Evolutionary conservation across 164 flowering plant genomes (phyloP), one percentile per base, ranked within the genome.

Genomic region (Cinnamomum chago): DNA sequence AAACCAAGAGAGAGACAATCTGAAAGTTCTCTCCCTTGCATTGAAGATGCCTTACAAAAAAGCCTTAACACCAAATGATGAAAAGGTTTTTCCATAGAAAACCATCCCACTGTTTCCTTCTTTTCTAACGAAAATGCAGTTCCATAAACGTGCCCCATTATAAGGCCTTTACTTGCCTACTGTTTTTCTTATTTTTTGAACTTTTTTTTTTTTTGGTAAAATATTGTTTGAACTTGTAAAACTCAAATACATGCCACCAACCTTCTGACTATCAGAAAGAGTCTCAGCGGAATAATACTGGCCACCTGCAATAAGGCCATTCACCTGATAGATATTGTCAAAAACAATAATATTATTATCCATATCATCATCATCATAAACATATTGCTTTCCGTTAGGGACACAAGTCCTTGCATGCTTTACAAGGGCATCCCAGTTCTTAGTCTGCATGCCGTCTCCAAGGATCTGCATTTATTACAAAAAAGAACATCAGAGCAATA

Each of bases 361-460:
- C 17, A 84, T 69, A 65, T 91, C 93, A 80, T 90, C 96, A 68
- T 88, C 80, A 81, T 71, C 71, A 66, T 76, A 76, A 12, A 76
- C 71, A 85, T 90, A 95, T 70, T 82, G 90, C 76, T 88, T 95
- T 77, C 89, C 97, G 73, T 94, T 83, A 40, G 92, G 77, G 15
- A 83, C 88, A 83, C 99, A 93, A 92, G 98, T 95, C 84, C 91
- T 95, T 51, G 99, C 90, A 84, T 93, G 99, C 80, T 93, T 95
- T 20, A 90, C 81, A 64, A 93, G 91, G 55, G 82, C 89, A 35
- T 95, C 98, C 99, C 99, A 95, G 97, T 93, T 95, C 82, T 91
- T 95, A 81, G 92, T 95, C 33, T 95, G 92, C 99, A 95, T 95
- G 78, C 98, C 99, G 81, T 95, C 90, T 70, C 98, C 98, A 64